Conservation (phyloP, 2,329 filamentous ascomycete species). For the Nothophaeocryptopus gaeumannii region DNA sequence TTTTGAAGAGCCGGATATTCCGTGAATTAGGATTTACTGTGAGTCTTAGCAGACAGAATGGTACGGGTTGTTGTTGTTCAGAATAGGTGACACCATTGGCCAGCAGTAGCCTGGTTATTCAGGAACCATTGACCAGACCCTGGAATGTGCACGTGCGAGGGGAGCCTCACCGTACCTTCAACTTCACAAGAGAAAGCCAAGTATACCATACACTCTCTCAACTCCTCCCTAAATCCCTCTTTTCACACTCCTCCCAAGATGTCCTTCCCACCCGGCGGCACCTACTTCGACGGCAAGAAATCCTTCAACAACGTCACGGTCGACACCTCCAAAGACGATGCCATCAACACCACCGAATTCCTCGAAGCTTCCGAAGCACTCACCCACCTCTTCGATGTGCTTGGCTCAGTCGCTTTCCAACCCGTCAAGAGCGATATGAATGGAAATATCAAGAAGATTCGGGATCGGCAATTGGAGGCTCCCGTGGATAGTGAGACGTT, state of each 20-base stretch:
- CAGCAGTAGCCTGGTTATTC: too few species aligned
- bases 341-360: constrained; percentile 79
- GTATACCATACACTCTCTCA: not conserved
- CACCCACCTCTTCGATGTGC: constrained; percentile 73
- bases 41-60: too few species aligned
- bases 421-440: constrained; percentile 89
- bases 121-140: not conserved
- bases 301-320: constrained; percentile 83
- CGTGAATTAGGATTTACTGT: too few species aligned
- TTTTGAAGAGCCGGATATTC: too few species aligned
- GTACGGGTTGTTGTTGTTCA: too few species aligned
- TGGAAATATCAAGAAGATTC: constrained; percentile 95
- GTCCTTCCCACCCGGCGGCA: constrained; percentile 55
- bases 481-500: constrained; percentile 78
- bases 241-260: constrained; percentile 7
- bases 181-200: not conserved
- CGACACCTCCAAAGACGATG: constrained; percentile 69
- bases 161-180: not conserved
- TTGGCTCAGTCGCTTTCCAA: constrained; percentile 71
- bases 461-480: constrained; percentile 73
- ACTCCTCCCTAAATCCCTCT: constrained; percentile 1
- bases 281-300: constrained; percentile 80
- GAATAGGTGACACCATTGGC: too few species aligned
- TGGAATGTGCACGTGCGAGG: not conserved
- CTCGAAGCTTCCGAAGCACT: constrained; percentile 86